Percentiles rank a stretch among this genome's conserved stretches.
Evolutionary conservation across 176 grass and related monocot species (phyloP).

Genomic region (Oryza glumipatula): DNA sequence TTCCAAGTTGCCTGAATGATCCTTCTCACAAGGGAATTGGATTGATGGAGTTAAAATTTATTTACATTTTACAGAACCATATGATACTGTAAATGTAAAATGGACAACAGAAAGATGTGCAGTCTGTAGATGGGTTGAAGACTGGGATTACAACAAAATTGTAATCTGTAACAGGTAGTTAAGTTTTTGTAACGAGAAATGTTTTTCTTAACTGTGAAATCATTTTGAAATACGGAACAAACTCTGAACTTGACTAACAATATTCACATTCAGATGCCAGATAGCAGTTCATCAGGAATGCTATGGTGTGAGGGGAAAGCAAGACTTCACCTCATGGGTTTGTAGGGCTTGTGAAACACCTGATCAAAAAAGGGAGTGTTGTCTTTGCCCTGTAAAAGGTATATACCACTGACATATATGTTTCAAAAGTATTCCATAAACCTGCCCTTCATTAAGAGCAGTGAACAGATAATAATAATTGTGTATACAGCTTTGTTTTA

Average conservation of each 20-base stretch:
- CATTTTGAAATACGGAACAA: conserved; percentile 24
- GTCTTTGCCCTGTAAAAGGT: conserved; percentile 98
- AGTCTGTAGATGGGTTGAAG: conserved; percentile 99
- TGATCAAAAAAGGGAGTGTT: conserved; percentile 81
- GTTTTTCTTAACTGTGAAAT: background rate
- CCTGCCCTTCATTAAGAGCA: conserved; percentile 10
- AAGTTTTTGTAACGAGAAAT: conserved; percentile 11
- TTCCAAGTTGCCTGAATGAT: conserved; percentile 28
- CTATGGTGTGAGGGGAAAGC: conserved; percentile 83
- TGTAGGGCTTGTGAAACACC: conserved; percentile 91
- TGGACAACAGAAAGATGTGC: conserved; percentile 99
- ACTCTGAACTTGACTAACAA: conserved; percentile 26
- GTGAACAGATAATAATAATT: background rate
- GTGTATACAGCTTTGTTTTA: conserved; percentile 6
- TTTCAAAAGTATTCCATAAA: conserved; percentile 33
- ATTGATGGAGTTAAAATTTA: conserved; percentile 17
- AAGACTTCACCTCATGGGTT: conserved; percentile 97
- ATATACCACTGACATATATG: conserved; percentile 24
- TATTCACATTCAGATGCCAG: conserved; percentile 80
- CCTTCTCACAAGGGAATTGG: conserved; percentile 21
- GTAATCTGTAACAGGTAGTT: conserved; percentile 91
- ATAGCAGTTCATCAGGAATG: conserved; percentile 99
- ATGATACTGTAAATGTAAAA: conserved; percentile 82
- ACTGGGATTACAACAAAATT: conserved; percentile 99
- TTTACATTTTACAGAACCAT: conserved; percentile 72